These are phyloP conservation scores for Peronosclerospora sorghi DNA, from an alignment of 352 stramenopile species.

Conservation along the genomic window DNA sequence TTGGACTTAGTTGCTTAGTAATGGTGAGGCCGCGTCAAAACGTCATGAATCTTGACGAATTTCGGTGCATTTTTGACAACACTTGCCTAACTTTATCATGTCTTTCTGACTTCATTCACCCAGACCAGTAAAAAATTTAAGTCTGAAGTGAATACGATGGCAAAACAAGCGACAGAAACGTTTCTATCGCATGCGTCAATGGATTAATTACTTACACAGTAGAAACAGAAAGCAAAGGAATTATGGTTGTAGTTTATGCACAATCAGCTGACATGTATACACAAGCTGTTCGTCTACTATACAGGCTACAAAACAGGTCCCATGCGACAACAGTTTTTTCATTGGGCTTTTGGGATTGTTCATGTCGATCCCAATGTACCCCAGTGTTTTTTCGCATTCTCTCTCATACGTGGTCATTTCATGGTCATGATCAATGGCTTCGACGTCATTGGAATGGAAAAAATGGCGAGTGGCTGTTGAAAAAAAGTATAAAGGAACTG, in stretches of 20 bases:
- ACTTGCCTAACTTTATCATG: too few relatives aligned
- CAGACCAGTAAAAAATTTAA: too few relatives aligned
- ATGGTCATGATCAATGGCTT: slow-evolving; percentile 51
- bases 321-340: slow-evolving; percentile 51
- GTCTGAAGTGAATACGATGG: too few relatives aligned
- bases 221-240: slow-evolving; percentile 29
- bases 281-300: slow-evolving; percentile 78
- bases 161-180: slow-evolving; percentile 24
- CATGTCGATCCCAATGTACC: slow-evolving; percentile 69
- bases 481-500: slow-evolving; percentile 35
- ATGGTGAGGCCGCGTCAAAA: too few relatives aligned
- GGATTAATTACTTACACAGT: slow-evolving; percentile 34
- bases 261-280: slow-evolving; percentile 57
- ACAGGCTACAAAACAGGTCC: slow-evolving; percentile 66
- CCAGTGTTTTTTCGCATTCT: slow-evolving; percentile 36
- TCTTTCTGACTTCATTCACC: too few relatives aligned
- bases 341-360: slow-evolving; percentile 67
- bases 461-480: slow-evolving; percentile 57
- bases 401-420: slow-evolving; percentile 72
- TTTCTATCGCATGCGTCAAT: slow-evolving; percentile 27
- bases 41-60: not conserved
- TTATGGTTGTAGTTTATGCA: slow-evolving; percentile 61
- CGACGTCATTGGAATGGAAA: slow-evolving; percentile 50
- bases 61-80: not conserved
- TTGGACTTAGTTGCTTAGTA: slow-evolving; percentile 36